Evolutionary conservation across 208 protist species (phyloP), one percentile per base, ranked within the genome.

Genomic region (Leishmania major): DNA sequence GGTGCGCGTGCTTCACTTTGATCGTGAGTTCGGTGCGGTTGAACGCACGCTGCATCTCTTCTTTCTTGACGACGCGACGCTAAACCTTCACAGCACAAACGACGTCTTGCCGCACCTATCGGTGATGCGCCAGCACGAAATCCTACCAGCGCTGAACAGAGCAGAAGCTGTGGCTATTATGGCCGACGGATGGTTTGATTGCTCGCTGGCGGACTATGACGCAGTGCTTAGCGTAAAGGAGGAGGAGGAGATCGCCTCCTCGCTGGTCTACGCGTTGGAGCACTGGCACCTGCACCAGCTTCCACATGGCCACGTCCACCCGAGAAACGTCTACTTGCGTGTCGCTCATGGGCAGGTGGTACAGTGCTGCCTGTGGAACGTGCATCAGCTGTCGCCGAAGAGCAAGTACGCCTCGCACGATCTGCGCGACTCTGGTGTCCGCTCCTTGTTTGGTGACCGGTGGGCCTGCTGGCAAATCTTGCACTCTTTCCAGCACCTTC

Each of bases 271-370:
- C 81, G 94, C 90, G 15, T 45, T 98, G 55, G 94, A 98, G 82
- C 94, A 98, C 78, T 97, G 90, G 91, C 95, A 98, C 75, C 87
- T 97, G 64, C 94, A 96, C 82, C 83, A 88, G 49, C 67, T 91
- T 19, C 64, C 85, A 28, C 95, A 98, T 78, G 92, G 94, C 17
- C 88, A 96, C 74, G 77, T 98, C 11, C 74, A 81, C 47, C 88
- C 92, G 13, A 78, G 84, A 74, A 98, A 98, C 83, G 69, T 98
- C 8, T 94, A 94, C 78, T 47, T 98, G 47, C 80, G 81, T 73
- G 86, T 96, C 19, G 84, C 79, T 47, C 77, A 90, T 69, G 80
- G 84, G 19, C 79, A 79, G 64, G 81, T 92, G 37, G 79, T 90
- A 72, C 77, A 82, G n/a, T 97, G 90, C 78, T 76, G 77, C 25